Evolutionary conservation across 805 yeast species (phyloP).

Genomic region (Hanseniaspora clermontiae): DNA sequence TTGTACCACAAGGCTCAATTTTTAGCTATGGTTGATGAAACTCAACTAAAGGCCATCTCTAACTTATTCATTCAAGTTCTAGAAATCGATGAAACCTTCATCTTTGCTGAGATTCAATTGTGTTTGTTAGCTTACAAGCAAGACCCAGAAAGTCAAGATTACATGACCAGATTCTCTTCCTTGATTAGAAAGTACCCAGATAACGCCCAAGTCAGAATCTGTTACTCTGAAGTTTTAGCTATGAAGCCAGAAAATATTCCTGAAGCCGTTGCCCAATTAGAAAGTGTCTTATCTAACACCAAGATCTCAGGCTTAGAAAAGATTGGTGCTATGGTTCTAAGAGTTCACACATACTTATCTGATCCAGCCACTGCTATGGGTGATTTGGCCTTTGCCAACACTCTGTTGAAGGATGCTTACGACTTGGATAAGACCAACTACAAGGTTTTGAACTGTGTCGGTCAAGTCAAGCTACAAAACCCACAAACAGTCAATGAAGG

Average conservation of each 20-base stretch:
- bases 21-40: constrained; percentile 65
- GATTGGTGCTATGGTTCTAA: constrained; percentile 10
- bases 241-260: constrained; percentile 53
- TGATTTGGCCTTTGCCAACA: constrained; percentile 45
- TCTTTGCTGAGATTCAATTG: constrained; percentile 77
- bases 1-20: constrained; percentile 88
- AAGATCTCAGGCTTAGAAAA: constrained; percentile 11
- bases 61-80: constrained; percentile 62
- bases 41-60: constrained; percentile 55
- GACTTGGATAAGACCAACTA: constrained; percentile 80
- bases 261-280: constrained; percentile 32
- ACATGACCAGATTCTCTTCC: constrained; percentile 53
- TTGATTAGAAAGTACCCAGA: constrained; percentile 70
- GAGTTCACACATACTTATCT: constrained; percentile 19
- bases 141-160: constrained; percentile 41
- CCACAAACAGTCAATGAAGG: constrained; percentile 69
- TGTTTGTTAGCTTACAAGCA: constrained; percentile 85
- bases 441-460: constrained; percentile 78
- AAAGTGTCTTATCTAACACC: constrained; percentile 6
- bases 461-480: constrained; percentile 76
- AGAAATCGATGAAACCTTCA: constrained; percentile 58
- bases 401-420: constrained; percentile 59
- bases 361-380: constrained; percentile 39
- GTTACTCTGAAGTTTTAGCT: constrained; percentile 84
- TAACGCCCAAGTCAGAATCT: constrained; percentile 84